Base-by-base conservation (phyloP, 768 basidiomycete genomes). In the Calocybe indica region DNA sequence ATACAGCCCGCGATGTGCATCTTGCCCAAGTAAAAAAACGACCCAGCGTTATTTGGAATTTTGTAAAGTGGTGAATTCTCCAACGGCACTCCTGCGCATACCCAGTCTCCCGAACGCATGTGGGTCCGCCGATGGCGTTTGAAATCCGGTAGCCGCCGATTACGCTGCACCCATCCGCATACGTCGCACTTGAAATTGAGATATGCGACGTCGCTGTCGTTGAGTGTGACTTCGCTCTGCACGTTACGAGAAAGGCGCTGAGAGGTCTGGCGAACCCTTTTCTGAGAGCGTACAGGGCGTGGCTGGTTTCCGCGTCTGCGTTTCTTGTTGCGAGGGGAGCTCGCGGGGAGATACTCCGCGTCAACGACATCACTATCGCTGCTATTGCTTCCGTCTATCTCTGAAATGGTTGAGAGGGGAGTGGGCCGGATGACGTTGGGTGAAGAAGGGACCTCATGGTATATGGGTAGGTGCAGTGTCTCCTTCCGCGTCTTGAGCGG, bases 51-150 rank as follows among this genome's bases (percentile, higher is more conserved):
- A 5, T 37, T 36, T 7, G 58, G 43, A 49, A 51, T 44, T 32
- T 58, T 58, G 7, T 51, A 45, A 22, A 47, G 39, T 6, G 44
- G 49, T 4, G 58, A 59, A 31, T 61, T 55, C 31, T 50, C 42
- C 36, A 48, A 41, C 5, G 53, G 62, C n/a, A 73, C 66, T 2
- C 74, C 73, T 42, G 63, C 65, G 61, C 74, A 76, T 51, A 61
- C 61, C 61, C 62, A 68, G 14, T 69, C 63, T 22, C 62, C 62
- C 39, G 76, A 65, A 14, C 77, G 76, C 48, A 72, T 68, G 54
- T 82, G 82, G 2, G 80, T 80, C 38, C 62, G 67, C 37, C 83
- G 57, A 57, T 84, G 82, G 15, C 82, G 74, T 58, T 73, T 74
- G 58, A 78, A 76, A 55, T 84, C 82, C 7, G 80, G 79, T 30